Conservation (phyloP, 805 yeast genomes). For the Candida boidinii region DNA sequence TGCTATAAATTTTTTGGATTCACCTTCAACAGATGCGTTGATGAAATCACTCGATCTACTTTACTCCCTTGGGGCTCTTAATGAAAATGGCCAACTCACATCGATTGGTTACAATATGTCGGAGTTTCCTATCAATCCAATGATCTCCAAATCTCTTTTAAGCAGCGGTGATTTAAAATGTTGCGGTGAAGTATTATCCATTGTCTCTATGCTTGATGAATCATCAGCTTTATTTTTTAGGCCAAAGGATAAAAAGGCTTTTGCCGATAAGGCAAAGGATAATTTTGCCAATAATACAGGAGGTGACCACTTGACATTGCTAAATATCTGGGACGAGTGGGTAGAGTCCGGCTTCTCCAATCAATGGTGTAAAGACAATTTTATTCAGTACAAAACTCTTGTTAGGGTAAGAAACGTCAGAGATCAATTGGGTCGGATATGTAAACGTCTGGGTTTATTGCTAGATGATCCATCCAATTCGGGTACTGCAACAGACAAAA, state of each 20-base stretch:
- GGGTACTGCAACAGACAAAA: conserved; percentile 22
- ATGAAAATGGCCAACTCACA: conserved; percentile 71
- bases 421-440: conserved; percentile 55
- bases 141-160: conserved; percentile 69
- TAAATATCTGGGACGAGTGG: conserved; percentile 78
- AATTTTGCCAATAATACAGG: conserved; percentile 39
- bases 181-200: conserved; percentile 57
- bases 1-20: conserved; percentile 84
- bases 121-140: conserved; percentile 87
- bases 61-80: conserved; percentile 83
- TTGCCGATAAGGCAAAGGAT: conserved; percentile 57
- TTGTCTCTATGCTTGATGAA: conserved; percentile 80
- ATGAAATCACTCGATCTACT: conserved; percentile 70
- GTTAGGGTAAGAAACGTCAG: conserved; percentile 61
- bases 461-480: conserved; percentile 18
- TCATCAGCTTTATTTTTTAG: conserved; percentile 61
- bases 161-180: conserved; percentile 55
- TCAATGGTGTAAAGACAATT: conserved; percentile 83
- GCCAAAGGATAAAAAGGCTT: conserved; percentile 57
- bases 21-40: conserved; percentile 69
- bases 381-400: conserved; percentile 67
- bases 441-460: conserved; percentile 44
- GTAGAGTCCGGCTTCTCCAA: conserved; percentile 52
- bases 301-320: conserved; percentile 75
- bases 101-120: conserved; percentile 78